These are phyloP conservation scores for Clohesyomyces aquaticus DNA, from an alignment of 495 filamentous ascomycete species.

Conservation along the genomic window DNA sequence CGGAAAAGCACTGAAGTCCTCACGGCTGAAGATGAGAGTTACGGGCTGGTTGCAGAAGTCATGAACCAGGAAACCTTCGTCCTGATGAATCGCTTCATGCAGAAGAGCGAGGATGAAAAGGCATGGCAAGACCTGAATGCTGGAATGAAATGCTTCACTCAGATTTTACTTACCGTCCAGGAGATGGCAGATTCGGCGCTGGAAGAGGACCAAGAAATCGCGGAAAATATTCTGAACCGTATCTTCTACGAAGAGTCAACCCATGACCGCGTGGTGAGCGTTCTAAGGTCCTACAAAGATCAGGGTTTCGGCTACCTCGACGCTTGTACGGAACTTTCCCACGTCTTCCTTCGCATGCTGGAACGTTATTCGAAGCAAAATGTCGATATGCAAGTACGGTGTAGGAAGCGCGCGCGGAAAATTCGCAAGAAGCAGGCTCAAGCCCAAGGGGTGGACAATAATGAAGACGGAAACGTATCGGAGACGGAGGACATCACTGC, in stretches of 20 bases:
- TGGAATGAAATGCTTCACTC: constrained; percentile 87
- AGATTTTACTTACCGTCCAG: constrained; percentile 87
- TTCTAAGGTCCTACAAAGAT: constrained; percentile 82
- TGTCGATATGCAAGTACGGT: constrained; percentile 87
- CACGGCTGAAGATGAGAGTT: constrained; percentile 70
- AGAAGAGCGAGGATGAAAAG: constrained; percentile 75
- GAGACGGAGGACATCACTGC: constrained; percentile 73
- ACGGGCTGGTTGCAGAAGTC: constrained; percentile 82
- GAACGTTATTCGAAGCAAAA: constrained; percentile 96
- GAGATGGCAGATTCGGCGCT: constrained; percentile 84
- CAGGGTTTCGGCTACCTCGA: constrained; percentile 95
- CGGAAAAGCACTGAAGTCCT: constrained; percentile 25
- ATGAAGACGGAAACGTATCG: constrained; percentile 49
- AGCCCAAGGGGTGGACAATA: constrained; percentile 36
- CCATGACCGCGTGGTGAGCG: constrained; percentile 79
- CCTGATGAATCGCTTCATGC: constrained; percentile 80
- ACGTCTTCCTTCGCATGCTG: constrained; percentile 89
- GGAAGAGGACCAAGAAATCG: constrained; percentile 96
- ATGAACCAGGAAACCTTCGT: constrained; percentile 92
- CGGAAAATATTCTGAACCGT: constrained; percentile 93
- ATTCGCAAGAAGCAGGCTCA: constrained; percentile 64
- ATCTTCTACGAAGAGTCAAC: constrained; percentile 98
- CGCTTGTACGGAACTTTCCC: constrained; percentile 84
- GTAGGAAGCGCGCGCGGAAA: constrained; percentile 65
- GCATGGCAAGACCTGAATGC: constrained; percentile 84